Base-by-base conservation (phyloP, 148 eudicot species). In the Euryodendron excelsum region DNA sequence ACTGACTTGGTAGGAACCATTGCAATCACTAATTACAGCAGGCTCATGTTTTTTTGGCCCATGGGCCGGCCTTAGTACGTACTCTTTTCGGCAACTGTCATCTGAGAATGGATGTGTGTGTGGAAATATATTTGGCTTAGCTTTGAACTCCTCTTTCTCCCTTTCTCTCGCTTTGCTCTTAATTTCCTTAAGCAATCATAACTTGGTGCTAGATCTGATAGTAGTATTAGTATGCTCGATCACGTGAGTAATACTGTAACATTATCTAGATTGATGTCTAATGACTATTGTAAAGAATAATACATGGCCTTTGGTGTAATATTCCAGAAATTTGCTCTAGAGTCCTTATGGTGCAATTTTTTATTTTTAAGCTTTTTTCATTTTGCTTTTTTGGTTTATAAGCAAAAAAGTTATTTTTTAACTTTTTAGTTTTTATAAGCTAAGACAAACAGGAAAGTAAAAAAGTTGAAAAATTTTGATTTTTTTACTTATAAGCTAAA, bases 1-100 rank as follows among this genome's bases (percentile, higher is more conserved):
- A 53, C 4, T 20, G 3, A 17, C 23, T 33, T 1, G 69, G 44
- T 64, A 34, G 44, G 11, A 33, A 64, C n/a, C 5, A 31, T 15
- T 34, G 44, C 3, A 67, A 13, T 11, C 14, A 39, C 30, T 1
- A 34, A 36, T 36, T 39, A 13, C 4, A 68, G 65, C 68, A 2
- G 55, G 68, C 52, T 75, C 68, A 41, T 75, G 55, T 60, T 27
- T 75, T 59, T 75, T 39, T n/a, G 53, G 53, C 25, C 28, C 2
- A 10, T 39, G 66, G 20, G 34, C 53, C 13, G 25, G 53, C 62
- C 64, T 62, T 41, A 27, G 37, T 15, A 7, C 23, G n/a, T 23
- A 58, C 30, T 58, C 31, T 25, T 39, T 23, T n/a, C n/a, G n/a
- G n/a, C n/a, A n/a, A n/a, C n/a, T n/a, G n/a, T n/a, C n/a, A n/a